Evolutionary conservation across 495 filamentous ascomycete species (phyloP).

Genomic region (Penicillium daleae): DNA sequence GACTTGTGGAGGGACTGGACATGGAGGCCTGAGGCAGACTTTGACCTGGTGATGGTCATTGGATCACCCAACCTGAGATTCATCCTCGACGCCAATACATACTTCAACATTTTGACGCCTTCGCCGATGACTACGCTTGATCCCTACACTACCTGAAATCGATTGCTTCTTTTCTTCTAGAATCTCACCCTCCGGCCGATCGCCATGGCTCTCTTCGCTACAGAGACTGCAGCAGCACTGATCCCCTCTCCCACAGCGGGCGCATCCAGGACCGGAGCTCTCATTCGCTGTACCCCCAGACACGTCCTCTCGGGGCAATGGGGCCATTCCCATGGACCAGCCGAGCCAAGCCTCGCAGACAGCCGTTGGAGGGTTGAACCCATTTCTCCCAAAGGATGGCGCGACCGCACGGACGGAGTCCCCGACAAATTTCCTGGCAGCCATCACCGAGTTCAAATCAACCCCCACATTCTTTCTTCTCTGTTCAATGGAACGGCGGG

Average conservation of each 20-base stretch:
- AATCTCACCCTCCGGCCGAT: background rate
- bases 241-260: conserved; percentile 14
- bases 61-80: background rate
- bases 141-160: background rate
- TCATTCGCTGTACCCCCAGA: conserved; percentile 18
- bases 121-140: background rate
- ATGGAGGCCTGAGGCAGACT: conserved; percentile 18
- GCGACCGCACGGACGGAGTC: background rate
- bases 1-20: background rate
- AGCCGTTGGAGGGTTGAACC: background rate
- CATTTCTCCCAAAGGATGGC: background rate
- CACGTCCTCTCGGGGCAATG: conserved; percentile 19
- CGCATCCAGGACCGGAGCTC: conserved; percentile 6
- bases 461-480: background rate
- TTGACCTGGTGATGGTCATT: background rate
- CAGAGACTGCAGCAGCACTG: conserved; percentile 17
- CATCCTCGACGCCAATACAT: conserved; percentile 7
- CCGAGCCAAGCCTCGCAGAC: conserved; percentile 22
- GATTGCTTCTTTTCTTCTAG: conserved; percentile 3
- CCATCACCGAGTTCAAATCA: background rate
- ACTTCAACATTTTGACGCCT: background rate
- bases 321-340: conserved; percentile 13
- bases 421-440: background rate
- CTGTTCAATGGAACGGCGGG: background rate
- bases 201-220: background rate